Base-by-base conservation (phyloP, 2,329 filamentous ascomycete genomes). In the Cyphellophora europaea region DNA sequence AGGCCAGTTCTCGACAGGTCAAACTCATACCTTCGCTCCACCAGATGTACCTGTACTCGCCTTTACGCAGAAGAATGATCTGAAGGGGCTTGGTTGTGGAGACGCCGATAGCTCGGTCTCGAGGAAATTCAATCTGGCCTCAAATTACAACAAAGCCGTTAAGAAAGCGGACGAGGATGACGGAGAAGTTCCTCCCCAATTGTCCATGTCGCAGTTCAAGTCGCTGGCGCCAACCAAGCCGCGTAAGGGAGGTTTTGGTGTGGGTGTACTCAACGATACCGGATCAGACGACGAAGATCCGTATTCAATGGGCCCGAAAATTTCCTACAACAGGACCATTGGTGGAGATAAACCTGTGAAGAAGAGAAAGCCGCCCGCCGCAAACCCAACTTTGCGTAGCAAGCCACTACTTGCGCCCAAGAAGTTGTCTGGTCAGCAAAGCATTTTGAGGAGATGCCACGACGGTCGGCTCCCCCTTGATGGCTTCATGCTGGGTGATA, bases 251-350 rank as follows among this genome's bases (percentile, higher is more conserved):
- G 85, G 82, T 0, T 85, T 96, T 44, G 89, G 89, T 0, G 79
- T 94, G 11, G 89, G 89, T 0, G 69, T 95, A 2, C 61, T 96
- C 30, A 95, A 96, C 50, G 89, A 95, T 47, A 91, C 80, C 13
- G 88, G 87, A 8, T 95, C 89, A 4, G 91, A 96, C 47, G 88
- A 95, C 30, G 91, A 96, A 50, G 88, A 95, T 51, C 83, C 86
- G 0, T 96, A 94, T 53, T 83, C 89, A 38, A 79, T 96, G 35
- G 89, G 89, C 0, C 91, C 91, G 0, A 81, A 78, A 47, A 93
- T 95, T 54, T 85, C 80, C 10, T 94, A 93, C 58, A 93, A 84
- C 49, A 75, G 79, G 27, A 71, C 80, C 4, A 75, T 95, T 40
- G 87, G 85, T 12, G 82, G 79, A 0, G 81, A 88, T 43, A 93